Evolutionary conservation across 78 protist genomes (phyloP).

Genomic region (Diacronema lutheri): DNA sequence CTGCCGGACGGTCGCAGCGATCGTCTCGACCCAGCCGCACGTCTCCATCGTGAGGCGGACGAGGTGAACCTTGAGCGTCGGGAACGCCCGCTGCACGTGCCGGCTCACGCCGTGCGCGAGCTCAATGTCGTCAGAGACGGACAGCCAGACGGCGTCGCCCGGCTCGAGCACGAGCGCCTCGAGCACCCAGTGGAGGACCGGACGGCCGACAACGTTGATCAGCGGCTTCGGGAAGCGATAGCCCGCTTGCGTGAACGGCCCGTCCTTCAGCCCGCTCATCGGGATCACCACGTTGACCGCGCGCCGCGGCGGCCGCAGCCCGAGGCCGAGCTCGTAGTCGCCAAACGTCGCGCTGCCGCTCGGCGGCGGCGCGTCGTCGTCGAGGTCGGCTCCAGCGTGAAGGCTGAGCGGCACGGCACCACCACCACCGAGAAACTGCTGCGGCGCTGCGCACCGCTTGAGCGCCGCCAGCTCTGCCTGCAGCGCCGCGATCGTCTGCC

Average conservation of each 20-base stretch:
- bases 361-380: too few relatives aligned
- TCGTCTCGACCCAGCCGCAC: background rate
- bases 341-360: too few relatives aligned
- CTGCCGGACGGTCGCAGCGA: background rate
- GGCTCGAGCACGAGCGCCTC: background rate
- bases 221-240: slow-evolving; percentile 1
- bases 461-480: too few relatives aligned
- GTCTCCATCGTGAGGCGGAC: background rate
- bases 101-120: background rate
- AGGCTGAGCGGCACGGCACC: too few relatives aligned
- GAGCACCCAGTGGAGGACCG: background rate
- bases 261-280: background rate
- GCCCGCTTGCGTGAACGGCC: background rate
- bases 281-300: background rate
- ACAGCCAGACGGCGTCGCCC: slow-evolving; percentile 6
- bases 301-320: too few relatives aligned
- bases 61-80: background rate
- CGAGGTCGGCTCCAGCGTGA: too few relatives aligned
- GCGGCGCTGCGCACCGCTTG: too few relatives aligned
- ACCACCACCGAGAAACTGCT: too few relatives aligned
- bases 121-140: background rate
- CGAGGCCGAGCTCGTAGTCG: too few relatives aligned
- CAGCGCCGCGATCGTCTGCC: too few relatives aligned
- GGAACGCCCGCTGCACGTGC: background rate
- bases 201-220: slow-evolving; percentile 7